These are phyloP conservation scores for Chondrostereum purpureum DNA, from an alignment of 1,284 basidiomycete genomes.

Conservation along the genomic window DNA sequence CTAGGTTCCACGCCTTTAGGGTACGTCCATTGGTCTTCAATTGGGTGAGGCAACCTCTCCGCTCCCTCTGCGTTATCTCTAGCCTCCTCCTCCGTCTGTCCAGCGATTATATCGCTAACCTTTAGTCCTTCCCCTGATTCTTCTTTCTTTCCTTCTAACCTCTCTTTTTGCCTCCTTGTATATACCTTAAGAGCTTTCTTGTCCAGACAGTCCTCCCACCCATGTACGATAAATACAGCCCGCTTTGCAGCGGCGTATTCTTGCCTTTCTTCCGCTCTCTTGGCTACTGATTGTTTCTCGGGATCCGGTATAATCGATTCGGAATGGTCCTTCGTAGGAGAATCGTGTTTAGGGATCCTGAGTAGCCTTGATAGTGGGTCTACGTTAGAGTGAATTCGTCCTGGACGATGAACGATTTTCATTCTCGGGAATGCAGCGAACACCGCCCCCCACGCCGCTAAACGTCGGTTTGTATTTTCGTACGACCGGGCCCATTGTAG, in stretches of 20 bases:
- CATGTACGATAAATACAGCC: background rate
- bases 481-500: background rate
- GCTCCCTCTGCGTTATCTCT: background rate
- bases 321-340: background rate
- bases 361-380: background rate
- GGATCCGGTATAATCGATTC: background rate
- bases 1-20: background rate
- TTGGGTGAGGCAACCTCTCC: background rate
- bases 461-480: background rate
- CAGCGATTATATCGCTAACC: too few species aligned
- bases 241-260: background rate
- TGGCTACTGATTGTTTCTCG: background rate
- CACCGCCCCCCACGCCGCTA: background rate
- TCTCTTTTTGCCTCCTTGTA: background rate
- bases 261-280: background rate
- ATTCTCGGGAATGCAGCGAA: background rate
- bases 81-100: too few species aligned
- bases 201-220: background rate
- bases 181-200: background rate
- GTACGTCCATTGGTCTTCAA: slow-evolving; percentile 1
- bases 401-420: slow-evolving; percentile 1
- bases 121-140: too few species aligned
- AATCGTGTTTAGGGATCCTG: background rate
- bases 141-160: too few species aligned
- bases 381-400: background rate